Conservation (phyloP, 352 stramenopile species). For the Phytophthora podocarpi region DNA sequence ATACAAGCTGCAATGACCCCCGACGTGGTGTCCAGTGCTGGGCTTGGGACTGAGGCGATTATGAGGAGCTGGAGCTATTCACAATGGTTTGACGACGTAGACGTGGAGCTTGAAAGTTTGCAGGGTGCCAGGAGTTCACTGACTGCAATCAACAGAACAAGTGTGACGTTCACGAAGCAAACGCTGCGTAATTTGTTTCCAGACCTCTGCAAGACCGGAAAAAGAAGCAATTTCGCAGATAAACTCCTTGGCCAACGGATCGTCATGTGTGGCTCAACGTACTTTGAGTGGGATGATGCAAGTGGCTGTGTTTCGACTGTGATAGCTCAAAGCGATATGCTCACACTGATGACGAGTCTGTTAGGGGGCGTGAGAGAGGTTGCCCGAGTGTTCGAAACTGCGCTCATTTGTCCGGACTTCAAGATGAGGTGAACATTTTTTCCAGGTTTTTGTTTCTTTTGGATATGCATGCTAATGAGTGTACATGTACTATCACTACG, state of each 20-base stretch:
- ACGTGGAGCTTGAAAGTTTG: no score
- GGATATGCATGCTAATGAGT: no score
- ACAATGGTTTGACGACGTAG: no score
- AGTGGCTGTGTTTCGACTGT: background rate
- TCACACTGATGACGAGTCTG: background rate
- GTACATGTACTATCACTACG: no score
- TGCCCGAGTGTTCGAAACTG: background rate
- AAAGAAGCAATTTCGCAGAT: background rate
- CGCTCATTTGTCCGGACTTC: background rate
- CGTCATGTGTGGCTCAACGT: background rate
- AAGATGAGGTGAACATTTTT: background rate
- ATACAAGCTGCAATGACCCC: no score
- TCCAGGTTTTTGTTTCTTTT: no score
- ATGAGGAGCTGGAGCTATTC: no score
- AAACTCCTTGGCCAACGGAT: background rate
- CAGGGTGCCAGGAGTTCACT: no score
- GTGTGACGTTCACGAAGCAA: background rate
- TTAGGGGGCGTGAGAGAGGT: background rate
- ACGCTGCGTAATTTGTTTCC: constrained; percentile 4
- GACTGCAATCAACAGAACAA: background rate
- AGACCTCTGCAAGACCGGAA: background rate
- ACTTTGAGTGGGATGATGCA: background rate
- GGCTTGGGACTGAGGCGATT: no score
- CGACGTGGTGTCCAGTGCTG: no score
- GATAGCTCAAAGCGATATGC: background rate